Evolutionary conservation across 345 rosid genomes (phyloP).

Genomic region (Salix suchowensis): DNA sequence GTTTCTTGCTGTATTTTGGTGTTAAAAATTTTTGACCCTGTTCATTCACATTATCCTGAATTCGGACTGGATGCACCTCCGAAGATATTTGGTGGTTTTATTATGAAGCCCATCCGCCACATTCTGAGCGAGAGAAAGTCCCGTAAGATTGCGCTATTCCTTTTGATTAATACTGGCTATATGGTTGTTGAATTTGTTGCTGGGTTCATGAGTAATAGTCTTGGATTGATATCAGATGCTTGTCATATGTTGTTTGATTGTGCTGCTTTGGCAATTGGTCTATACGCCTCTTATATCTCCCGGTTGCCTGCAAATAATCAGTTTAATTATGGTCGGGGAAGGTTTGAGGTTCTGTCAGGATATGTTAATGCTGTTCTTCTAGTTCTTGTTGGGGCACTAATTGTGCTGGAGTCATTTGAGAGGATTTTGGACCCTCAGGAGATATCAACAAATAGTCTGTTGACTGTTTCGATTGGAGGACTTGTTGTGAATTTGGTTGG

Average conservation of each 20-base stretch:
- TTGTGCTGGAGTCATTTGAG: conserved; percentile 89
- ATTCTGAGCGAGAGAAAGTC: conserved; percentile 93
- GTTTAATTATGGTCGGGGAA: conserved; percentile 92
- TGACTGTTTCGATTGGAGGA: conserved; percentile 87
- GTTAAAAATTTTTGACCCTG: conserved; percentile 65
- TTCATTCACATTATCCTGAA: conserved; percentile 40
- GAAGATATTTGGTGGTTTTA: conserved; percentile 42
- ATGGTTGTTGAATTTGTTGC: conserved; percentile 92
- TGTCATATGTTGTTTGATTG: conserved; percentile 99
- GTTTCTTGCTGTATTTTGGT: conserved; percentile 61
- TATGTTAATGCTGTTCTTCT: conserved; percentile 91
- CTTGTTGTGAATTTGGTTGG: conserved; percentile 82
- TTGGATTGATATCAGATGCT: conserved; percentile 93
- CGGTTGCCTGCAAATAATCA: conserved; percentile 83
- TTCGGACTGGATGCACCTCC: conserved; percentile 58
- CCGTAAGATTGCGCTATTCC: conserved; percentile 86
- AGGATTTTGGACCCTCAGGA: conserved; percentile 97
- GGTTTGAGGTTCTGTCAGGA: conserved; percentile 92
- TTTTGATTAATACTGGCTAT: conserved; percentile 77
- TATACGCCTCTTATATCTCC: conserved; percentile 89
- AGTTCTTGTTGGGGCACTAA: conserved; percentile 80
- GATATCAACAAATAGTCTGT: conserved; percentile 79
- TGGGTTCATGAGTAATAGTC: conserved; percentile 96
- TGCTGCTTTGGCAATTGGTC: conserved; percentile 91
- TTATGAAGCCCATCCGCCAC: conserved; percentile 75